A percentile compares a stretch with the other conserved stretches of the same genome.
Conservation (phyloP, 495 filamentous ascomycete species). For the Penicillium soppii region DNA sequence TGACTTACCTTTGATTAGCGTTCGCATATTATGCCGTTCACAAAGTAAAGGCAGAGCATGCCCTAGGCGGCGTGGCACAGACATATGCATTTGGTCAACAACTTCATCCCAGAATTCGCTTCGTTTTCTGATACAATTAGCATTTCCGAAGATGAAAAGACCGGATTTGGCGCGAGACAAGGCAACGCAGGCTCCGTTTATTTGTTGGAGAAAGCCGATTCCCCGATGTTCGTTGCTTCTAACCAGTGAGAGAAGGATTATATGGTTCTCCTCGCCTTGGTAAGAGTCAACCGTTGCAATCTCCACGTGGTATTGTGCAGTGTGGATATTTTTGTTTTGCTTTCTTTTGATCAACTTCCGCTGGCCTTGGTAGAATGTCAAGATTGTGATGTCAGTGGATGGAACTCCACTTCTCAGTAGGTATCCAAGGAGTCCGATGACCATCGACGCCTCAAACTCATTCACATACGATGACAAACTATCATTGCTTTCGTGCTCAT, state of each 20-base stretch:
- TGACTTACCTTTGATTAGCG: constrained; percentile 28
- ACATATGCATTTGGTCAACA: constrained; percentile 29
- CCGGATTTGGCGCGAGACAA: constrained; percentile 83
- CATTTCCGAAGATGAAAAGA: constrained; percentile 87
- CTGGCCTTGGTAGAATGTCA: constrained; percentile 94
- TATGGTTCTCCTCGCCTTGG: constrained; percentile 91
- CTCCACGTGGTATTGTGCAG: constrained; percentile 54
- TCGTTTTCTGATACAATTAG: constrained; percentile 42
- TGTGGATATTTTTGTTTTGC: constrained; percentile 36
- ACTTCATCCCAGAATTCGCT: constrained; percentile 40
- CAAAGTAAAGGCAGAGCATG: constrained; percentile 40
- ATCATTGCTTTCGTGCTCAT: constrained; percentile 64
- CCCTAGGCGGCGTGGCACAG: constrained; percentile 26
- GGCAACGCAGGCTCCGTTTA: constrained; percentile 84
- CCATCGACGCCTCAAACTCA: constrained; percentile 72
- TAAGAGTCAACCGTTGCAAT: constrained; percentile 89
- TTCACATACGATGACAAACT: constrained; percentile 71
- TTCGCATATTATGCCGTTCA: constrained; percentile 34
- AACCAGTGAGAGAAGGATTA: constrained; percentile 82
- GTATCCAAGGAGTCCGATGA: constrained; percentile 69
- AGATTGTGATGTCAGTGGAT: constrained; percentile 66
- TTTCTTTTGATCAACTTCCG: constrained; percentile 47
- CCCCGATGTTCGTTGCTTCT: constrained; percentile 57
- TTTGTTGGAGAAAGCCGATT: constrained; percentile 71
- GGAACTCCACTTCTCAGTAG: constrained; percentile 65